Conservation (phyloP, 1,284 basidiomycete genomes). For the Boletus hoseneyae region DNA sequence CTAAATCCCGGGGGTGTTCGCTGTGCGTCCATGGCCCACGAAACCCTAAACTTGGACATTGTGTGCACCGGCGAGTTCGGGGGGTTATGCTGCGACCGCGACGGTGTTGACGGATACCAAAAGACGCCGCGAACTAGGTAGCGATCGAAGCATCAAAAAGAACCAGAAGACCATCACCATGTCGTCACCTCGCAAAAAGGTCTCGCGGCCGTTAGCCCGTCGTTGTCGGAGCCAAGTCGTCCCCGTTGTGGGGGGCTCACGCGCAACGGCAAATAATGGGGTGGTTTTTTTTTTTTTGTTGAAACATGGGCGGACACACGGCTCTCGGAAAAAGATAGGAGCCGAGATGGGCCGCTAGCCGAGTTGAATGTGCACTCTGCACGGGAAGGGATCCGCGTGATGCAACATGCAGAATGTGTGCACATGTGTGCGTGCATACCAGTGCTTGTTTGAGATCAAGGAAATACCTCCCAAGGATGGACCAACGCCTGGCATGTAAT, state of each 20-base stretch:
- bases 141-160: neutral
- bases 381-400: neutral
- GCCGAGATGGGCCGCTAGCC: neutral
- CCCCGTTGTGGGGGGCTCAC: neutral
- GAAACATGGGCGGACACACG: constrained; percentile 6
- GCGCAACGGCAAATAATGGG: too few species aligned
- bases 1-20: neutral
- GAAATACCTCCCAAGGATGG: too few species aligned
- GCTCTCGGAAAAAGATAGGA: neutral
- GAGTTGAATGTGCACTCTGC: neutral
- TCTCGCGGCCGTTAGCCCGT: neutral
- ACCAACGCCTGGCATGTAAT: too few species aligned
- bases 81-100: neutral
- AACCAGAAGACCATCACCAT: neutral
- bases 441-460: too few species aligned
- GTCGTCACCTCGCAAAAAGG: constrained; percentile 1
- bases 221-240: constrained; percentile 2
- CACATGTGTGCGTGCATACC: too few species aligned
- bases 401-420: too few species aligned
- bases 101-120: neutral
- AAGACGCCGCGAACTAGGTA: neutral
- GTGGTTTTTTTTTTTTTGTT: neutral
- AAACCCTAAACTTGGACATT: neutral
- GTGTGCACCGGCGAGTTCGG: neutral
- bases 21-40: neutral